Evolutionary conservation across 352 stramenopile species (phyloP).

Genomic region (Hyaloperonospora brassicae): DNA sequence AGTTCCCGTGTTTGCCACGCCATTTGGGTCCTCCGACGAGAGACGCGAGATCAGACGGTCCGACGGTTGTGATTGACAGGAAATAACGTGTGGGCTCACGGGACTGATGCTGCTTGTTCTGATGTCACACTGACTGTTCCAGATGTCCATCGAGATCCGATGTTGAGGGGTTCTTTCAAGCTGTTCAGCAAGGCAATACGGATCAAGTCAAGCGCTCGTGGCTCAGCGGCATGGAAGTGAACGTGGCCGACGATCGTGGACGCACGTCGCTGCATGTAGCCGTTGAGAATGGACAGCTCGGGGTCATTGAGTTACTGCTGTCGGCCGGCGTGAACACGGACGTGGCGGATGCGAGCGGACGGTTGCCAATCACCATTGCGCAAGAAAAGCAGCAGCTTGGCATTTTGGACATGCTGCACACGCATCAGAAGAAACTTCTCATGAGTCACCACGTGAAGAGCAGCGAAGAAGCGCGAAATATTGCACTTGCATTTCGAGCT

Average conservation of each 20-base stretch:
- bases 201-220: constrained; percentile 74
- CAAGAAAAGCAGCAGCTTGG: constrained; percentile 45
- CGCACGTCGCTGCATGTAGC: constrained; percentile 72
- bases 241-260: constrained; percentile 42
- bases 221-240: constrained; percentile 55
- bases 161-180: constrained; percentile 43
- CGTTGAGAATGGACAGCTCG: constrained; percentile 59
- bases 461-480: constrained; percentile 34
- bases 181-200: constrained; percentile 52
- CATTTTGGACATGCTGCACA: constrained; percentile 58
- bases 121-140: constrained; percentile 2
- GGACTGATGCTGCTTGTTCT: not conserved
- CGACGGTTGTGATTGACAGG: too few relatives aligned
- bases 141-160: constrained; percentile 33
- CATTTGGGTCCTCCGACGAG: constrained; percentile 6
- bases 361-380: constrained; percentile 59
- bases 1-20: constrained; percentile 17
- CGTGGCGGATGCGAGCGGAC: constrained; percentile 43
- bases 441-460: constrained; percentile 24
- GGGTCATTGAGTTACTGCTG: constrained; percentile 66
- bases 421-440: constrained; percentile 46
- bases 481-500: constrained; percentile 47
- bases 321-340: constrained; percentile 60
- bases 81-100: too few relatives aligned
- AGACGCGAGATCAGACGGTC: constrained; percentile 16